Base-by-base conservation (phyloP, 2,329 filamentous ascomycete species). In the Lachnellula occidentalis region DNA sequence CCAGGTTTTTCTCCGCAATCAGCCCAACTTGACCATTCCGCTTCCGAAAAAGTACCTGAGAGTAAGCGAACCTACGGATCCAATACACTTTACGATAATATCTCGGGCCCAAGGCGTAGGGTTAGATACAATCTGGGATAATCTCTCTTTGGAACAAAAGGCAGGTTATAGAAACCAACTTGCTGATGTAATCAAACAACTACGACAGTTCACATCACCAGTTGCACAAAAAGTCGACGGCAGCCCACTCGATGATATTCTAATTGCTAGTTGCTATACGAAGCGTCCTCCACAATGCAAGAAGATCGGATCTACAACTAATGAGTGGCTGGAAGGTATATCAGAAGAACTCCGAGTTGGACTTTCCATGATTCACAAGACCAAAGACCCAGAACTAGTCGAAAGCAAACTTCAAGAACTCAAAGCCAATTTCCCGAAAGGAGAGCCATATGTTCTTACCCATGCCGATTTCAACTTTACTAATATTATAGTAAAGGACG, bases 401-500 rank as follows among this genome's bases (percentile, higher is more conserved):
- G 55, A 60, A 49, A 47, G 48, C 17, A 57, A 47, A 19, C 17
- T 41, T 41, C 43, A 48, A 48, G 17, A 39, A 52, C 14, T 55
- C 22, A 51, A 53, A 39, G 24, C 34, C 3, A 48, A 53, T 22
- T 48, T 55, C 31, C 50, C 58, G 45, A 34, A 49, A 31, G n/a
- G 43, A 36, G 51, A 48, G 46, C 69, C 66, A 9, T 68, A 66
- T 48, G 67, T 67, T 15, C 73, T 73, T 58, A 73, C 70, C 1
- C 70, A 74, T 49, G 65, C 66, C 5, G 70, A 75, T 50, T 61
- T 73, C 5, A 67, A 63, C 7, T 61, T 59, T 47, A 61, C 64
- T 5, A 74, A 74, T 49, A 71, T 74, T 45, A 72, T 75, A 48
- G 68, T 71, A 34, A 58, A 69, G 5, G 56, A 69, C 53, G 68